Conservation (phyloP, 164 flowering plant genomes). For the Magnolia changhungtana region DNA sequence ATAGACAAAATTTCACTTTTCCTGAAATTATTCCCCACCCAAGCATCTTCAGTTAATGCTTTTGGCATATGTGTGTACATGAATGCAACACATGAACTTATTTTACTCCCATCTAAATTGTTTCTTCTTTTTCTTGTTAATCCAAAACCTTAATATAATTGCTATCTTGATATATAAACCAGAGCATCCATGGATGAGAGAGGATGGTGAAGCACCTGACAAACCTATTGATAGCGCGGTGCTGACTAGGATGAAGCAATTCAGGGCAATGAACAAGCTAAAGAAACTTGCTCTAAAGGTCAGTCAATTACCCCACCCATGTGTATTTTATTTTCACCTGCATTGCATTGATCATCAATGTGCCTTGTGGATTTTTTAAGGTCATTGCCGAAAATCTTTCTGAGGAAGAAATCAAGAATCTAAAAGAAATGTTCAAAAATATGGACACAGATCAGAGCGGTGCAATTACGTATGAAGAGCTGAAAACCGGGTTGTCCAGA, state of each 20-base stretch:
- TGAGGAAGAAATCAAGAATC: conserved; percentile 82
- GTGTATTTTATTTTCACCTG: neutral
- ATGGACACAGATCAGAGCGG: conserved; percentile 94
- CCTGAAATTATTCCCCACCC: no score
- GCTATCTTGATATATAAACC: conserved; percentile 25
- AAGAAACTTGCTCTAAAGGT: conserved; percentile 86
- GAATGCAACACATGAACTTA: neutral
- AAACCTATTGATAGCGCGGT: conserved; percentile 83
- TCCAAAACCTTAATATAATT: neutral
- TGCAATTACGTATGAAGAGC: conserved; percentile 80
- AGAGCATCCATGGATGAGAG: conserved; percentile 88
- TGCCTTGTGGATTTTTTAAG: conserved; percentile 28
- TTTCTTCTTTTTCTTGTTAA: neutral
- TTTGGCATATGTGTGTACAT: neutral
- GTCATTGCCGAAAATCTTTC: conserved; percentile 81
- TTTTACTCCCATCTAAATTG: neutral
- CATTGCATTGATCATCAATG: no score
- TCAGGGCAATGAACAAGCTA: conserved; percentile 88
- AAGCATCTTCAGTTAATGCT: no score
- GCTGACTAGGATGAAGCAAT: conserved; percentile 76
- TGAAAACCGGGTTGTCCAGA: conserved; percentile 63
- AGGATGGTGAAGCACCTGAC: conserved; percentile 61
- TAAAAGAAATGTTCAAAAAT: conserved; percentile 82
- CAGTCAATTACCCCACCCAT: neutral
- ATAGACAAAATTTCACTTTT: no score